These are phyloP conservation scores for Dryadomyces quercus-mongolicae DNA, from an alignment of 2,329 filamentous ascomycete species.

Conservation along the genomic window DNA sequence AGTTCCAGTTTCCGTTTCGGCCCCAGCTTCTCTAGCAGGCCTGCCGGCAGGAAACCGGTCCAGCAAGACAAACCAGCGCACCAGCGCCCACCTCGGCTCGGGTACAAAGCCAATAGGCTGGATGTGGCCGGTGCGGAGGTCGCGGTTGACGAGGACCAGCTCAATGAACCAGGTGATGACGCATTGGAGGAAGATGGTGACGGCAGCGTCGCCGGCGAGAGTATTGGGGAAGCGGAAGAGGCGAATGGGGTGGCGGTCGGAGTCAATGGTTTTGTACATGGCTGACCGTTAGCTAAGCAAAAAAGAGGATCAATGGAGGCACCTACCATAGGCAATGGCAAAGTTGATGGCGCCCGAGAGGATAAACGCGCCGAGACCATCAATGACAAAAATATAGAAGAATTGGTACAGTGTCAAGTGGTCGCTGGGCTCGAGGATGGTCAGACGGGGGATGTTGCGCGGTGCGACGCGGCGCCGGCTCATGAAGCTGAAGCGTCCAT, in stretches of 20 bases:
- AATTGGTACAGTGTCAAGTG: conserved; percentile 30
- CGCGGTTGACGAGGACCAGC: conserved; percentile 31
- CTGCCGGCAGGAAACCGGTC: conserved; percentile 13
- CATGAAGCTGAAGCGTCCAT: not conserved
- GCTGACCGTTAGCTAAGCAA: conserved; percentile 19
- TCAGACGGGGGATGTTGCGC: conserved; percentile 9
- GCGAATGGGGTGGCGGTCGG: conserved; percentile 25
- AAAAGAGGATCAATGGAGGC: not conserved
- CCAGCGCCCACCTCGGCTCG: conserved; percentile 20
- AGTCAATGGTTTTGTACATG: conserved; percentile 32
- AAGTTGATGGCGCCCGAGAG: conserved; percentile 40
- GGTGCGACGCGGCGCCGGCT: not conserved
- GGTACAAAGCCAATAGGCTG: conserved; percentile 32
- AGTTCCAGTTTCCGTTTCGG: not conserved
- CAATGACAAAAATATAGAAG: conserved; percentile 35
- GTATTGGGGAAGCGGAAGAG: conserved; percentile 39
- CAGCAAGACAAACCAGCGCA: conserved; percentile 33
- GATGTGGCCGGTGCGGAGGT: conserved; percentile 30
- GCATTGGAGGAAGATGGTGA: conserved; percentile 39
- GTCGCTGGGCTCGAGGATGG: conserved; percentile 21
- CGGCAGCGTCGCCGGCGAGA: conserved; percentile 33
- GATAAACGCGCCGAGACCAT: conserved; percentile 33
- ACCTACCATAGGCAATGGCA: conserved; percentile 35
- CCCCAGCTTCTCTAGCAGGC: not conserved
- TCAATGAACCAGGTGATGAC: conserved; percentile 40